phyloP scores from a whole-genome alignment of 179 eudicot genomes.

The Amaranthus tricolor region DNA sequence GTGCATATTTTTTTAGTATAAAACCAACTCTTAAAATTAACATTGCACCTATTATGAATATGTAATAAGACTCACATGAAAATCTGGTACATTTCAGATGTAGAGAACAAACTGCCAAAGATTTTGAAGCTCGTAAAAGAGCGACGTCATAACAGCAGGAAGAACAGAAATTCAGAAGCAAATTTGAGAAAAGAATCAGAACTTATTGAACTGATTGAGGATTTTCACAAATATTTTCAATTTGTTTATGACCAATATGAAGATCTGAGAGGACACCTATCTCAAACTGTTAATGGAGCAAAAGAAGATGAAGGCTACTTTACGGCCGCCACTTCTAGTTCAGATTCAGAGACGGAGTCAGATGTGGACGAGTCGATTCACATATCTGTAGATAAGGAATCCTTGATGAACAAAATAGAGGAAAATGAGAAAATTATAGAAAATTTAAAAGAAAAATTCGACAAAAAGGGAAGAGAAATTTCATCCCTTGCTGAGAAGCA shows the following conservation, averaged over 20 bases:
- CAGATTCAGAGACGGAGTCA: constrained; percentile 49
- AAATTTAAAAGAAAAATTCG: constrained; percentile 23
- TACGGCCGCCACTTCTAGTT: constrained; percentile 50
- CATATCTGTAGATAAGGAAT: constrained; percentile 23
- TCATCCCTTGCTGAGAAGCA: constrained; percentile 19
- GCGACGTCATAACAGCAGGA: constrained; percentile 29
- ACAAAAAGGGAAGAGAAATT: constrained; percentile 27
- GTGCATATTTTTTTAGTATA: too few species aligned
- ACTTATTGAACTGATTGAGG: constrained; percentile 54
- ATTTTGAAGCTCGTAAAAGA: constrained; percentile 47
- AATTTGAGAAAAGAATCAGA: constrained; percentile 41
- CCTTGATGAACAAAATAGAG: constrained; percentile 24
- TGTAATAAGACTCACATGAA: not conserved
- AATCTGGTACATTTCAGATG: constrained; percentile 39
- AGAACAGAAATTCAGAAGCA: constrained; percentile 41
- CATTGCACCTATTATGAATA: not conserved
- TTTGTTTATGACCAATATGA: constrained; percentile 64
- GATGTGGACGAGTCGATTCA: constrained; percentile 22
- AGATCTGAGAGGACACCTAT: constrained; percentile 54
- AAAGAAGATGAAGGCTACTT: constrained; percentile 45
- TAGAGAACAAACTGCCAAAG: constrained; percentile 55
- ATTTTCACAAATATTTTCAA: constrained; percentile 67
- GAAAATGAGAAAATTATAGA: constrained; percentile 17
- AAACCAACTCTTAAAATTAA: too few species aligned
- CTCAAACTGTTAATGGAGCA: constrained; percentile 15